Conservation (phyloP, 2,329 filamentous ascomycete species). For the Sporothrix pallida region DNA sequence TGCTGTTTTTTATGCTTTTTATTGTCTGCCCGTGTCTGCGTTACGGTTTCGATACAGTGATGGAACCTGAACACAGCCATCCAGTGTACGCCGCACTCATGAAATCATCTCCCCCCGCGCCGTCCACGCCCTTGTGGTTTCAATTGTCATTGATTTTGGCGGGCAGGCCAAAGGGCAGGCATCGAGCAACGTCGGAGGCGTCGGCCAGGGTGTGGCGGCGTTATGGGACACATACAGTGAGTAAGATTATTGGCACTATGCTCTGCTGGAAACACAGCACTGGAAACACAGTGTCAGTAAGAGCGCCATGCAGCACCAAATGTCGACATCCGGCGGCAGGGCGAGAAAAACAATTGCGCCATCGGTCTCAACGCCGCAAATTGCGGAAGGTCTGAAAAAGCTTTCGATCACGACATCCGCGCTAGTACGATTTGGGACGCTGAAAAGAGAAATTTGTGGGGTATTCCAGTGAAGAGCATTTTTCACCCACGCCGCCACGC, state of each 20-base stretch:
- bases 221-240: neutral
- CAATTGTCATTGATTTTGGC: constrained; percentile 4
- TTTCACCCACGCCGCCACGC: neutral
- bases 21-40: neutral
- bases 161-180: neutral
- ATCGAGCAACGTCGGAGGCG: constrained; percentile 17
- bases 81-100: neutral
- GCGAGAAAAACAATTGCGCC: constrained; percentile 37
- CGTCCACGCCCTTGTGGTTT: neutral
- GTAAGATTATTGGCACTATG: neutral
- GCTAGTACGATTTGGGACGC: constrained; percentile 41
- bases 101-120: constrained; percentile 8
- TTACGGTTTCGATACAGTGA: constrained; percentile 8
- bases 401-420: constrained; percentile 48
- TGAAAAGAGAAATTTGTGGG: constrained; percentile 20
- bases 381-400: constrained; percentile 33
- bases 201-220: constrained; percentile 9
- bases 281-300: constrained; percentile 28
- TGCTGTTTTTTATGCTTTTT: neutral
- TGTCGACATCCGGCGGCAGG: constrained; percentile 40
- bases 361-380: constrained; percentile 32
- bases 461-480: constrained; percentile 11
- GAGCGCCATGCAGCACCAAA: constrained; percentile 32
- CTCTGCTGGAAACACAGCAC: neutral
- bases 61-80: too few species aligned